Evolutionary conservation across 2,329 filamentous ascomycete genomes (phyloP).

Genomic region (Paracorniculantispora psalliotae): DNA sequence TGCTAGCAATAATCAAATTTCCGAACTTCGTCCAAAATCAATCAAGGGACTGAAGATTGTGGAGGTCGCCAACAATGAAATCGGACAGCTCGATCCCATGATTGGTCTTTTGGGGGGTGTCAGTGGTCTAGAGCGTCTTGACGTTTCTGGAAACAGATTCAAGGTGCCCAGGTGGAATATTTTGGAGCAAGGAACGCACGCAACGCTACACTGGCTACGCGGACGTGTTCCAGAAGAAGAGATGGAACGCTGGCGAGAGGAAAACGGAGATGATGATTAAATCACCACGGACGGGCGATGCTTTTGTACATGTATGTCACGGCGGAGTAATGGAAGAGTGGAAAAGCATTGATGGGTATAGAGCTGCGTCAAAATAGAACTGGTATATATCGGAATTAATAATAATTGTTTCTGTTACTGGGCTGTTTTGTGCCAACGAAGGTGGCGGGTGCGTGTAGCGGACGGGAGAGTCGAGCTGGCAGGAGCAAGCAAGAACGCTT

Average conservation of each 20-base stretch:
- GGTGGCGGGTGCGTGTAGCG: background rate
- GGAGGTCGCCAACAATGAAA: slow-evolving; percentile 79
- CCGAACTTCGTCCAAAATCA: slow-evolving; percentile 65
- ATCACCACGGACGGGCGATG: background rate
- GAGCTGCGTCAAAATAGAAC: background rate
- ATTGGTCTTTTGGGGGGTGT: slow-evolving; percentile 70
- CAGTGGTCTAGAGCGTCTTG: slow-evolving; percentile 57
- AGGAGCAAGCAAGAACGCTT: background rate
- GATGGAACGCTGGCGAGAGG: slow-evolving; percentile 51
- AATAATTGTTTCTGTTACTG: background rate
- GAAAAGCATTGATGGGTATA: background rate
- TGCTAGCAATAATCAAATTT: slow-evolving; percentile 73
- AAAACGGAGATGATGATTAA: slow-evolving; percentile 33
- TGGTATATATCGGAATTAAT: background rate
- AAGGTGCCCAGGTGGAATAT: slow-evolving; percentile 80
- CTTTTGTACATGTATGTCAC: background rate
- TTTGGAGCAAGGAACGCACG: slow-evolving; percentile 81
- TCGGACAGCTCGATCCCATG: slow-evolving; percentile 72
- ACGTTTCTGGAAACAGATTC: slow-evolving; percentile 82
- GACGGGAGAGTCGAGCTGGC: too few relatives aligned
- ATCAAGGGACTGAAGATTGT: slow-evolving; percentile 71
- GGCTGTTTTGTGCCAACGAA: background rate
- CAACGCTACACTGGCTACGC: slow-evolving; percentile 73
- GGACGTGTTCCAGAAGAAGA: slow-evolving; percentile 65
- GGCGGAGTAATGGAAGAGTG: background rate